Evolutionary conservation across 768 basidiomycete genomes (phyloP).

Genomic region (Mycena kentingensis): DNA sequence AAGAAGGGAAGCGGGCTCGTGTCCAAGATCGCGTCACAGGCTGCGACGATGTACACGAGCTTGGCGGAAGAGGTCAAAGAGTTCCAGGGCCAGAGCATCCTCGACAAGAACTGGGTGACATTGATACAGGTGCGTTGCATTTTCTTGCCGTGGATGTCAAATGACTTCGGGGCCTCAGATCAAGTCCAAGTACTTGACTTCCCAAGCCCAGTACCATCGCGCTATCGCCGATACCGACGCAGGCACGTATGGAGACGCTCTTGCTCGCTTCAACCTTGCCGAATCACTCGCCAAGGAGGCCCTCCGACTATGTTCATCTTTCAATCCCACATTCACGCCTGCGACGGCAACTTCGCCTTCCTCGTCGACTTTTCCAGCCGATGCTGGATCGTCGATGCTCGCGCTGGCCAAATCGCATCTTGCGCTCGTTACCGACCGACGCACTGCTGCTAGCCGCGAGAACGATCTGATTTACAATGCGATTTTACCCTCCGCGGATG

Average conservation of each 20-base stretch:
- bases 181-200: conserved; percentile 88
- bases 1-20: conserved; percentile 82
- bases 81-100: conserved; percentile 93
- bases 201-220: conserved; percentile 86
- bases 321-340: conserved; percentile 18
- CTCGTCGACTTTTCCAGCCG: conserved; percentile 84
- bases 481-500: conserved; percentile 75
- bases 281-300: conserved; percentile 86
- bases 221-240: conserved; percentile 74
- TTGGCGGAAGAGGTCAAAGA: conserved; percentile 94
- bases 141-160: not conserved
- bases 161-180: conserved; percentile 49
- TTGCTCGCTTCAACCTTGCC: conserved; percentile 77
- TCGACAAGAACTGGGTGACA: conserved; percentile 92
- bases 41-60: conserved; percentile 76
- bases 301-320: conserved; percentile 38
- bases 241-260: conserved; percentile 83
- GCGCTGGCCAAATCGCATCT: conserved; percentile 86
- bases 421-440: conserved; percentile 73
- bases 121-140: conserved; percentile 65
- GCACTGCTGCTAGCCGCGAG: conserved; percentile 76
- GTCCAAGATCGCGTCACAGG: conserved; percentile 81
- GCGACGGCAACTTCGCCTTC: conserved; percentile 48
- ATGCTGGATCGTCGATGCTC: conserved; percentile 75
- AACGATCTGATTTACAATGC: conserved; percentile 99